A percentile compares a stretch with the other conserved stretches of the same genome.
These are phyloP conservation scores for Incumbomyces delicatus DNA, from an alignment of 2,329 filamentous ascomycete species.

Conservation along the genomic window DNA sequence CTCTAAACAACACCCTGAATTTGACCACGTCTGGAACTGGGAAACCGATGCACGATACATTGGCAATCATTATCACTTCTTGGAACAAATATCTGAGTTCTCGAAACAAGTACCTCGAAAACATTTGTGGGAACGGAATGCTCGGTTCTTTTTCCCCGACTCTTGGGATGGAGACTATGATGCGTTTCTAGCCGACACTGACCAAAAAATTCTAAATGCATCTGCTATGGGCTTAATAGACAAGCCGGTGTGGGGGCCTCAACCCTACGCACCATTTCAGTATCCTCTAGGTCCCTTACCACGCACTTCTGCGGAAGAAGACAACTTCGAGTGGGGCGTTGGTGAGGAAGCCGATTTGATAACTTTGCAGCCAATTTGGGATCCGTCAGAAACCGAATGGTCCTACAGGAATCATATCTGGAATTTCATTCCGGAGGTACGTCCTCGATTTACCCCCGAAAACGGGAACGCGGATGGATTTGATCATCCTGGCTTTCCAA, in stretches of 20 bases:
- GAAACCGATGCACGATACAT: constrained; percentile 59
- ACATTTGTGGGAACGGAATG: constrained; percentile 67
- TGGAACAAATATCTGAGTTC: constrained; percentile 58
- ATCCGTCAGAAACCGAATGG: constrained; percentile 62
- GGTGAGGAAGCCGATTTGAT: constrained; percentile 65
- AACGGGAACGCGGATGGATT: constrained; percentile 25
- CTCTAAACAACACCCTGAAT: constrained; percentile 53
- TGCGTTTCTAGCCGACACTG: constrained; percentile 5
- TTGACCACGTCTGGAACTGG: constrained; percentile 61
- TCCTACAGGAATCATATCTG: constrained; percentile 26
- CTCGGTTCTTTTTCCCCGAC: constrained; percentile 64
- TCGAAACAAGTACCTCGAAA: constrained; percentile 57
- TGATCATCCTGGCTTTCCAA: constrained; percentile 24
- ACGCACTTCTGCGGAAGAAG: constrained; percentile 47
- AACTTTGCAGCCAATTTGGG: constrained; percentile 65
- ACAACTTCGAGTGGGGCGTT: constrained; percentile 64
- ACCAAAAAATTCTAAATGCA: constrained; percentile 28
- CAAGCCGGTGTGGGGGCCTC: constrained; percentile 51
- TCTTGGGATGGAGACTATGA: constrained; percentile 15
- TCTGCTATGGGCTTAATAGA: constrained; percentile 32
- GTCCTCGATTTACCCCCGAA: constrained; percentile 5
- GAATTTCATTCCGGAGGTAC: constrained; percentile 24
- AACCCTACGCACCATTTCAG: constrained; percentile 46
- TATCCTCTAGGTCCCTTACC: constrained; percentile 52
- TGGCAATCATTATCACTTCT: constrained; percentile 64